Base-by-base conservation (phyloP, 176 grass and related monocot genomes). In the Cenchrus fungigraminus region DNA sequence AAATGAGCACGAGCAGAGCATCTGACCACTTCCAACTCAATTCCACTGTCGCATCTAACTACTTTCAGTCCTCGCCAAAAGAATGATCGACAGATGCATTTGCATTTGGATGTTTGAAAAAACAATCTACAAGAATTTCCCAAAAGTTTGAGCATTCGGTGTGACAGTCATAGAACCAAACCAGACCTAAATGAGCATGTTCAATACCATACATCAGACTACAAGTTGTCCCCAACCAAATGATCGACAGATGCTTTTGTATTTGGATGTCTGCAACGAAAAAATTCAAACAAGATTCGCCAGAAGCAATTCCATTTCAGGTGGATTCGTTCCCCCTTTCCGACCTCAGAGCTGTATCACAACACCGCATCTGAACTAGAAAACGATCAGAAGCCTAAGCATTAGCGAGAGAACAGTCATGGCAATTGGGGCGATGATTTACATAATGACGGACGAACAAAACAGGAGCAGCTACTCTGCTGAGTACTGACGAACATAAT, bases 391-490 rank as follows among this genome's bases (percentile, higher is more conserved):
- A 28, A 55, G 68, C 0, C 1, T 2, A 28, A 47, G 12, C 22
- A 68, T 66, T 6, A 66, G 49, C 7, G n/a, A 59, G 37, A 40
- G 37, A 40, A 40, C 37, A 40, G 3, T 40, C 37, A 40, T 40
- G 37, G 37, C 37, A 40, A 40, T 40, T 63, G 81, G 81, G 85
- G 63, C 60, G 40, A 59, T 47, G 64, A 91, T 91, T 71, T 91
- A 91, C 89, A 91, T 84, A 32, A 87, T 75, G 70, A 76, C 63
- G 46, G 76, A 75, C 37, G 57, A 80, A 81, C 89, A 88, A 85
- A 91, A 91, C 85, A 84, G 46, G 69, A 71, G 55, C 81, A 84
- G 51, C 77, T 83, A 90, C 80, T 68, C 89, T 65, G 77, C 15
- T 83, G 47, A 17, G 63, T 76, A 75, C 81, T 46, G 20, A 28